A percentile compares a stretch with the other conserved stretches of the same genome.
Conservation (phyloP, 1,284 basidiomycete species). For the Naganishia cerealis region DNA sequence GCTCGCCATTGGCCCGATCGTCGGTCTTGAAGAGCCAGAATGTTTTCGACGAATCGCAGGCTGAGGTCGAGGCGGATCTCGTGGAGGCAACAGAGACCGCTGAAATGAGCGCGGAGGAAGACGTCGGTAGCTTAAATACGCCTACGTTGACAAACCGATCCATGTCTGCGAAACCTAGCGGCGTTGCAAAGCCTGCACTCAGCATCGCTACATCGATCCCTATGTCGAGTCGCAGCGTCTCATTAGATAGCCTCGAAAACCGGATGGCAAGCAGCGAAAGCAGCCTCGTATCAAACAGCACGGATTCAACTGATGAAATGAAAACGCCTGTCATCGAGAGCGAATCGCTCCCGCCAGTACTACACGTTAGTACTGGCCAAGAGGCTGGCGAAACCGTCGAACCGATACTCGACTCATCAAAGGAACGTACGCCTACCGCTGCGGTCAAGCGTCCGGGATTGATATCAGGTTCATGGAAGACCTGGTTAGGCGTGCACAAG, state of each 20-base stretch:
- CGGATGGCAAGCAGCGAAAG: background rate
- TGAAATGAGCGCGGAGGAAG: background rate
- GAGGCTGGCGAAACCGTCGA: background rate
- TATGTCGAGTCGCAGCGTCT: slow-evolving; percentile 4
- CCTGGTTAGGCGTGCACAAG: slow-evolving; percentile 9
- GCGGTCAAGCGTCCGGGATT: background rate
- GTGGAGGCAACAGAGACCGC: background rate
- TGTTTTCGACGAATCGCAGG: background rate
- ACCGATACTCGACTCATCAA: slow-evolving; percentile 4
- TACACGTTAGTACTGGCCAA: background rate
- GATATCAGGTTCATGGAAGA: slow-evolving; percentile 8
- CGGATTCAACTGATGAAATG: background rate
- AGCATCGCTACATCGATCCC: background rate
- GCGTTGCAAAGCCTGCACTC: background rate
- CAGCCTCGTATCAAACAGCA: background rate
- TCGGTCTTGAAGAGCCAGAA: background rate
- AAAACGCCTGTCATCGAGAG: slow-evolving; percentile 2
- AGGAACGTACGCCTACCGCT: slow-evolving; percentile 12
- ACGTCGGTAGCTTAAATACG: background rate
- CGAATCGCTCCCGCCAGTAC: background rate
- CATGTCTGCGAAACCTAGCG: background rate
- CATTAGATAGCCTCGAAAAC: slow-evolving; percentile 2
- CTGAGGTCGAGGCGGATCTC: background rate
- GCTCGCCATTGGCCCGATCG: slow-evolving; percentile 6
- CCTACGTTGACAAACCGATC: slow-evolving; percentile 4